Percentiles rank a stretch among this genome's conserved stretches.
These are phyloP conservation scores for Coemansia javaensis DNA, from an alignment of 192 early-diverging fungal genomes.

Conservation along the genomic window DNA sequence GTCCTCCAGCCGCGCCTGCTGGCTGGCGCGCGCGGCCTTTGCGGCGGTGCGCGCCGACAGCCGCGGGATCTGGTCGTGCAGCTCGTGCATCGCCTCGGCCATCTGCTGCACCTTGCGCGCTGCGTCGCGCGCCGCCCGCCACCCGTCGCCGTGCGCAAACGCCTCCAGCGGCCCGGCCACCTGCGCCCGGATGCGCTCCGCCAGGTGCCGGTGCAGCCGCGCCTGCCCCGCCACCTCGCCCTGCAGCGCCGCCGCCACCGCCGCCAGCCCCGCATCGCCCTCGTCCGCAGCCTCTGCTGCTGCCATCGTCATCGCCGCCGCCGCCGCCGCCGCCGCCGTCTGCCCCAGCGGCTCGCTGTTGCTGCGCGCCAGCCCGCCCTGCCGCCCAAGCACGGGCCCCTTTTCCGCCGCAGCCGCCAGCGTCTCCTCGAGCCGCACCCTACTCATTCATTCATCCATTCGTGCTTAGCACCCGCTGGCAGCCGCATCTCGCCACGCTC, in stretches of 20 bases:
- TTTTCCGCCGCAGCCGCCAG: constrained; percentile 32
- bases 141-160: constrained; percentile 21
- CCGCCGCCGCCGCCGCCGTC: no score
- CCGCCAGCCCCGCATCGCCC: no score
- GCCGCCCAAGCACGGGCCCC: neutral
- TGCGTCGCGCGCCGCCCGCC: constrained; percentile 18
- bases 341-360: neutral
- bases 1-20: constrained; percentile 27
- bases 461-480: no score
- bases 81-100: constrained; percentile 25
- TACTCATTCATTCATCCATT: no score
- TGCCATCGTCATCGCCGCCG: no score
- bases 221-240: constrained; percentile 20
- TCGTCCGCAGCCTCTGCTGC: no score
- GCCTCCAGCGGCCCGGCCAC: constrained; percentile 23
- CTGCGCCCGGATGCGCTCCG: constrained; percentile 38
- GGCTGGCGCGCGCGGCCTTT: constrained; percentile 30
- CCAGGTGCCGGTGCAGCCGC: constrained; percentile 39
- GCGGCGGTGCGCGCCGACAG: constrained; percentile 31
- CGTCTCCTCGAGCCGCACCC: constrained; percentile 33
- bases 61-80: constrained; percentile 41
- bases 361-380: neutral
- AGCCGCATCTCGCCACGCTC: no score
- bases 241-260: constrained; percentile 11
- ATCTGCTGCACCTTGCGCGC: constrained; percentile 13